Evolutionary conservation across 1,284 basidiomycete genomes (phyloP), one percentile per base, ranked within the genome.

Genomic region (Boletellus dicymbophilus): DNA sequence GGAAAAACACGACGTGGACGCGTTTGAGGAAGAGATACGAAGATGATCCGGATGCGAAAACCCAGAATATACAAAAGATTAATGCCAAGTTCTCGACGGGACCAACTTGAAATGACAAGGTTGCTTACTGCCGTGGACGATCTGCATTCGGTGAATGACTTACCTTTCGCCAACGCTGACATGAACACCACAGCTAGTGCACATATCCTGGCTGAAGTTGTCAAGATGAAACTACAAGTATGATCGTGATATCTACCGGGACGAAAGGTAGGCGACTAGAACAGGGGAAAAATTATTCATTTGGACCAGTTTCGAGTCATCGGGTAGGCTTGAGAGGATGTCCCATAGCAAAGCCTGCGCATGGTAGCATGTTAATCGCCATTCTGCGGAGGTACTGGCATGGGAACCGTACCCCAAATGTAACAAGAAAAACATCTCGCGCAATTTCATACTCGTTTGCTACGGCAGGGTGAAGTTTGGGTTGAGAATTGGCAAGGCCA

Each of bases 11-110:
- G 4, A 60, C 69, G 31, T 65, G 58, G 25, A 67, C 57, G 13
- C 70, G 67, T 48, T 60, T 58, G 55, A 65, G 62, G 45, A 71
- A 70, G 39, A 71, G 68, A 44, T 64, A 59, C 2, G 65, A 61
- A 0, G 65, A 60, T 5, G 57, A 51, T 37, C 58, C 52, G 8
- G 58, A 55, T 36, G 59, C 49, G 18, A 65, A 27, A n/a, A 63
- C 42, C 55, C 57, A 65, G 49, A 56, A 58, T 45, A 55, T 26
- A 25, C 37, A 44, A 37, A 59, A 20, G 31, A 52, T 55, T 12
- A 55, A 34, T 44, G 48, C 31, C 27, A 59, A 70, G 13, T 59
- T 22, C 10, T 38, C 20, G 18, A 65, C 26, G 10, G 63, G 65
- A 31, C 62, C 58, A 22, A 56, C 62, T 67, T 44, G 41, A 13